Evolutionary conservation across 2,329 filamentous ascomycete genomes (phyloP).

Genomic region (Fusarium nelsonii): DNA sequence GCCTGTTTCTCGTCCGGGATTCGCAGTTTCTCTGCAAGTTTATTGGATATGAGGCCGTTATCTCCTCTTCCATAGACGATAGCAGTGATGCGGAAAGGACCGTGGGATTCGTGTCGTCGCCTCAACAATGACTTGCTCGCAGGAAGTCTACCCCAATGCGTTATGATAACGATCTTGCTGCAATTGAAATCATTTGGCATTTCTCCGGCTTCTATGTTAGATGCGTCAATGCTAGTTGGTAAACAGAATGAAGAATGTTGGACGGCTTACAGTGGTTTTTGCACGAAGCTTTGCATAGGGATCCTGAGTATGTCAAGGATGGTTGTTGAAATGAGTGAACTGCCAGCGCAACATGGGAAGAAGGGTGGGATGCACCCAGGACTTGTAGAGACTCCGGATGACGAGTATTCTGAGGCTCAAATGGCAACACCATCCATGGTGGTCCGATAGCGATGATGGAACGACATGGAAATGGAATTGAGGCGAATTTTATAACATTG

Average conservation of each 20-base stretch:
- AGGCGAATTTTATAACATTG: slow-evolving; percentile 9
- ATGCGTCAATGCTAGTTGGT: neutral
- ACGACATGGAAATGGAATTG: neutral
- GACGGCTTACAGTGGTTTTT: neutral
- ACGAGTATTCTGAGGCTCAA: neutral
- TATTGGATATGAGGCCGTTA: slow-evolving; percentile 15
- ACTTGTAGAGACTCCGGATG: slow-evolving; percentile 6
- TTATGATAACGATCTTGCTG: slow-evolving; percentile 4
- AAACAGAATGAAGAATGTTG: too few species aligned
- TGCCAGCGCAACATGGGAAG: neutral
- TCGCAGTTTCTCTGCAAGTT: slow-evolving; percentile 7
- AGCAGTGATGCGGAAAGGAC: slow-evolving; percentile 4
- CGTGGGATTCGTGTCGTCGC: neutral
- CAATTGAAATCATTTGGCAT: slow-evolving; percentile 10
- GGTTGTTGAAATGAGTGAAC: neutral
- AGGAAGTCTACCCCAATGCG: neutral
- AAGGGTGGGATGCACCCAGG: neutral
- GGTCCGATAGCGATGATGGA: neutral
- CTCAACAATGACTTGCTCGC: neutral
- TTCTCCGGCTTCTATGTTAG: slow-evolving; percentile 10
- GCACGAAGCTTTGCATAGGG: neutral
- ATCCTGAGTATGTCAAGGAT: neutral
- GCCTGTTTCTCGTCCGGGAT: neutral
- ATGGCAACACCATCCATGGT: neutral
- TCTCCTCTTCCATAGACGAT: slow-evolving; percentile 3